phyloP scores from a whole-genome alignment of 2,329 filamentous ascomycete genomes.

The Salinomyces thailandicus region DNA sequence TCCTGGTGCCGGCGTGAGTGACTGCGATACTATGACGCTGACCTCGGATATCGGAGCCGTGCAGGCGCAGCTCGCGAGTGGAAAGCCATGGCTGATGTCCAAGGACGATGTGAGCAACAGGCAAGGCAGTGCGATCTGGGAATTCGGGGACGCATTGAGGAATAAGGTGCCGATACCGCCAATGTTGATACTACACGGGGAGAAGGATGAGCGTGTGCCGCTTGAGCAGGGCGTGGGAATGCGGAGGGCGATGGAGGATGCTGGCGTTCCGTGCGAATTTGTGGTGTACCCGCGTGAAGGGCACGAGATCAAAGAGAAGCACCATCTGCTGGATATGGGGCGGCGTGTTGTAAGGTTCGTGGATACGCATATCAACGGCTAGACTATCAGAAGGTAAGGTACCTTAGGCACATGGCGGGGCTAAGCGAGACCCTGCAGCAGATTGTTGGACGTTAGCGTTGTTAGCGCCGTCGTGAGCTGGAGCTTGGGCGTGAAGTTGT shows the following conservation, averaged over 20 bases:
- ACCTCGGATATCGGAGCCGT: conserved; percentile 23
- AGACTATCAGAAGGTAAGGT: too few species aligned
- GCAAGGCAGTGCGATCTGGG: conserved; percentile 21
- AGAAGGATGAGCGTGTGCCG: conserved; percentile 26
- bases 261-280: conserved; percentile 24
- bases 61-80: conserved; percentile 17
- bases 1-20: conserved; percentile 29
- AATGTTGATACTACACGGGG: conserved; percentile 28
- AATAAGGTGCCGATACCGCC: conserved; percentile 17
- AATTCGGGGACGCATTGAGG: conserved; percentile 18
- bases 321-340: conserved; percentile 20
- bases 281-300: conserved; percentile 28
- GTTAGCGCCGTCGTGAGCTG: too few species aligned
- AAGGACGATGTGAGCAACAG: conserved; percentile 13
- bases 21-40: conserved; percentile 29
- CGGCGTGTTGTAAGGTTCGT: conserved; percentile 15
- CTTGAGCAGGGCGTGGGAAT: conserved; percentile 27
- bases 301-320: conserved; percentile 25
- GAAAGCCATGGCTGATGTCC: conserved; percentile 19
- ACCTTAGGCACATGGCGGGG: too few species aligned
- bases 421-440: too few species aligned
- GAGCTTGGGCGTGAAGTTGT: too few species aligned
- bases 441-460: too few species aligned
- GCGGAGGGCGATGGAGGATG: conserved; percentile 20
- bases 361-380: conserved; percentile 9